phyloP scores from a whole-genome alignment of 441 rosid species.

The Adansonia gregorii region DNA sequence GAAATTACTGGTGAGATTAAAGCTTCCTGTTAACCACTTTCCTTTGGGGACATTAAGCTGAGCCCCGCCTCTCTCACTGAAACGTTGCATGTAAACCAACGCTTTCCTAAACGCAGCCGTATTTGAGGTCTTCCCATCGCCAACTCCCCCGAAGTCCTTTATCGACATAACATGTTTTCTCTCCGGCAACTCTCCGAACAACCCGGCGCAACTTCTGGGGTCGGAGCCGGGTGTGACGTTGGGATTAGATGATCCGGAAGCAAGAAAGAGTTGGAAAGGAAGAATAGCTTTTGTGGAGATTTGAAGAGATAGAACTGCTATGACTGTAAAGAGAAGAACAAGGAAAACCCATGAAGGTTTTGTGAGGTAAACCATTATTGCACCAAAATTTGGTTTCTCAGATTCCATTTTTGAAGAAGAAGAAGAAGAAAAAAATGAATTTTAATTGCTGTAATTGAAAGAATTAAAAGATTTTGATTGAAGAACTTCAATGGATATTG shows the following conservation, averaged over 20 bases:
- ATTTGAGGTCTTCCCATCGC: conserved; percentile 77
- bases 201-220: conserved; percentile 48
- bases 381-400: conserved; percentile 36
- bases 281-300: conserved; percentile 46
- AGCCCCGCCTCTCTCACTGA: conserved; percentile 57
- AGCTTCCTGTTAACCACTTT: conserved; percentile 84
- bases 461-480: background rate
- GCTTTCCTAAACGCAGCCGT: conserved; percentile 77
- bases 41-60: conserved; percentile 82
- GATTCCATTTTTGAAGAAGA: conserved; percentile 47
- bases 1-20: conserved; percentile 86
- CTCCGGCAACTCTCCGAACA: conserved; percentile 39
- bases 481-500: conserved; percentile 4
- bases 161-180: conserved; percentile 69
- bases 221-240: background rate
- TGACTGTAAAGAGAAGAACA: conserved; percentile 52
- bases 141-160: conserved; percentile 82
- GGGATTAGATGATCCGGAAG: conserved; percentile 21
- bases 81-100: conserved; percentile 49
- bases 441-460: background rate
- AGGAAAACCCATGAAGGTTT: conserved; percentile 58
- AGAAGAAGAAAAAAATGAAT: background rate
- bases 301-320: conserved; percentile 60
- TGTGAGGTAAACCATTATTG: conserved; percentile 28
- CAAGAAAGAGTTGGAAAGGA: conserved; percentile 35